phyloP scores from a whole-genome alignment of 1,284 basidiomycete species.

The Heterobasidion occidentale region DNA sequence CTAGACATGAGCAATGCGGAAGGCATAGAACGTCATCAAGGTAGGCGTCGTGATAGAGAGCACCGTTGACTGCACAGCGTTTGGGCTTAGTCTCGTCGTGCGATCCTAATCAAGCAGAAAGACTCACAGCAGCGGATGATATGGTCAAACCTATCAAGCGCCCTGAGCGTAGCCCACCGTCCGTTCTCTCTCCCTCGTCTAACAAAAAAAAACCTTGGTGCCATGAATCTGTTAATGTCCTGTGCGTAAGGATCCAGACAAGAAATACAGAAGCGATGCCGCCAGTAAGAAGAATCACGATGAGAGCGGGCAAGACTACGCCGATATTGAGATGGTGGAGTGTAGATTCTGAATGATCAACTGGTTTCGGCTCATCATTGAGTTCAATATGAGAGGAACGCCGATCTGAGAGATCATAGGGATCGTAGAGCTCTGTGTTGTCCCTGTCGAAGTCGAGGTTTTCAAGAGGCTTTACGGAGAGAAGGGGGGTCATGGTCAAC shows the following conservation, averaged over 20 bases:
- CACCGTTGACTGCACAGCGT: background rate
- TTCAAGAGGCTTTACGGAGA: too few relatives aligned
- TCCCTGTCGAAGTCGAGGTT: too few relatives aligned
- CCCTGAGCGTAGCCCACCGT: background rate
- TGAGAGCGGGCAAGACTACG: constrained; percentile 17
- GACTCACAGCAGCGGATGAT: constrained; percentile 1
- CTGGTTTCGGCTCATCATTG: too few relatives aligned
- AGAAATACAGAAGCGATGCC: background rate
- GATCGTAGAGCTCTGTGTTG: too few relatives aligned
- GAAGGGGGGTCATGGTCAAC: too few relatives aligned
- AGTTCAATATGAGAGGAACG: too few relatives aligned
- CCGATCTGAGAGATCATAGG: too few relatives aligned
- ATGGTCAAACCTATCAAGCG: constrained; percentile 1
- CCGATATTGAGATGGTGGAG: background rate
- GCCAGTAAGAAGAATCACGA: background rate
- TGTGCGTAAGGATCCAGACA: background rate
- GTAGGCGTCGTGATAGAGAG: background rate
- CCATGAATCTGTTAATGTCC: background rate
- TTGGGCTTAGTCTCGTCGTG: too few relatives aligned
- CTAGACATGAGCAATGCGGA: background rate
- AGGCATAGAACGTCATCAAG: background rate
- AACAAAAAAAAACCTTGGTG: background rate
- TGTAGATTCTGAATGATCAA: too few relatives aligned
- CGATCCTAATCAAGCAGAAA: too few relatives aligned
- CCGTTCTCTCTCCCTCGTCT: background rate